Base-by-base conservation (phyloP, 768 basidiomycete species). In the Mycena metata region DNA sequence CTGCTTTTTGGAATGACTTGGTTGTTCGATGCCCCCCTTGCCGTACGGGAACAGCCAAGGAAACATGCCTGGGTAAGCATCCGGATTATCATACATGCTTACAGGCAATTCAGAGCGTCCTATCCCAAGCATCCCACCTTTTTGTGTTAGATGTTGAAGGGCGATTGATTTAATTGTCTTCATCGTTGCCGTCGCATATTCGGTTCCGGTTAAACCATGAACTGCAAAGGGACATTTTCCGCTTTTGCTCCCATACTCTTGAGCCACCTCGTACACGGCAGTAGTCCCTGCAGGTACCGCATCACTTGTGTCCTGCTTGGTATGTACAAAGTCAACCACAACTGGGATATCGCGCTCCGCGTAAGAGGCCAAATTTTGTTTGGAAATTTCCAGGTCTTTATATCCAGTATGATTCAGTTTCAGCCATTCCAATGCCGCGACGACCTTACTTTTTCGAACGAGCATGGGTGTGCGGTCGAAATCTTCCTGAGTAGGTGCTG, bases 1-100 rank as follows among this genome's bases (percentile, higher is more conserved):
- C n/a, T 78, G 30, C 13, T 19, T 43, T 12, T 52, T 50, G 0
- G 50, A 13, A 45, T 58, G 54, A 16, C 6, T 5, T 24, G 67
- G 64, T 3, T 59, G 60, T 17, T 76, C 77, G 15, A 81, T 70
- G 2, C 77, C 79, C 17, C 80, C 81, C 3, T 73, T 33, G 0
- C 82, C 81, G 68, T 82, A 82, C 0, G 80, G 81, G 71, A 79
- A 83, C 0, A 82, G 64, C 80, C 81, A 82, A 0, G 81, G 82
- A 58, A 80, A 82, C 76, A 81, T 79, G 19, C 74, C 70, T 0
- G 83, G 79, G 74, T 79, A 84, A 7, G 82, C 61, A 8, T 70
- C 54, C 0, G 78, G 73, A 62, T 83, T 82, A 12, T 79, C 63
- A 26, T 71, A 79, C 8, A 74, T 72, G 72, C 41, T 77, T 43